phyloP scores from a whole-genome alignment of 2,329 filamentous ascomycete species.

The Ploettnerulaceae sp. region DNA sequence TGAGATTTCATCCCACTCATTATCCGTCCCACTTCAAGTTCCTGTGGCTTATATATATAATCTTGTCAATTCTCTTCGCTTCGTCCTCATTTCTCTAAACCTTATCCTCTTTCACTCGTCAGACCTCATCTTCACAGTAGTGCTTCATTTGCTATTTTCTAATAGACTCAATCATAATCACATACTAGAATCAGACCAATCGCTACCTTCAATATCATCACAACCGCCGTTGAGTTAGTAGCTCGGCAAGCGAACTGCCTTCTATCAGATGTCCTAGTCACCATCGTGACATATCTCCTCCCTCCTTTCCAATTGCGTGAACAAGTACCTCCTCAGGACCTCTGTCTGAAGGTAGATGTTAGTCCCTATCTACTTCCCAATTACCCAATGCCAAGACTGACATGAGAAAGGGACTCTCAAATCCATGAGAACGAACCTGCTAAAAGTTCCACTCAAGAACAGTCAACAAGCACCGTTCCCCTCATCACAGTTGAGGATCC shows the following conservation, averaged over 20 bases:
- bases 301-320: slow-evolving; percentile 11
- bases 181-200: neutral
- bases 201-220: neutral
- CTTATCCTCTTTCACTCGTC: neutral
- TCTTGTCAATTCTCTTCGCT: slow-evolving; percentile 4
- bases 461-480: slow-evolving; percentile 17
- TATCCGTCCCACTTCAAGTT: slow-evolving; percentile 12
- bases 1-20: slow-evolving; percentile 9
- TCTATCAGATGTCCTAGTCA: slow-evolving; percentile 2
- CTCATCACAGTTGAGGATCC: slow-evolving; percentile 27
- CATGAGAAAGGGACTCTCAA: slow-evolving; percentile 22
- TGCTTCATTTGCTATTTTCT: slow-evolving; percentile 7
- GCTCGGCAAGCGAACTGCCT: slow-evolving; percentile 6
- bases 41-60: slow-evolving; percentile 20
- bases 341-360: slow-evolving; percentile 26
- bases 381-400: slow-evolving; percentile 14
- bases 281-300: slow-evolving; percentile 4
- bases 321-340: neutral
- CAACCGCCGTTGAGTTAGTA: neutral
- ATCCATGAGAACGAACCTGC: slow-evolving; percentile 20
- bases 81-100: slow-evolving; percentile 4
- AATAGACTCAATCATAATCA: slow-evolving; percentile 3
- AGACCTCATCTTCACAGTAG: slow-evolving; percentile 2
- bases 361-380: slow-evolving; percentile 9
- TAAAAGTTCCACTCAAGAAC: slow-evolving; percentile 13